phyloP scores from a whole-genome alignment of 139 green algal genomes.

The Raphidocelis subcapitata region DNA sequence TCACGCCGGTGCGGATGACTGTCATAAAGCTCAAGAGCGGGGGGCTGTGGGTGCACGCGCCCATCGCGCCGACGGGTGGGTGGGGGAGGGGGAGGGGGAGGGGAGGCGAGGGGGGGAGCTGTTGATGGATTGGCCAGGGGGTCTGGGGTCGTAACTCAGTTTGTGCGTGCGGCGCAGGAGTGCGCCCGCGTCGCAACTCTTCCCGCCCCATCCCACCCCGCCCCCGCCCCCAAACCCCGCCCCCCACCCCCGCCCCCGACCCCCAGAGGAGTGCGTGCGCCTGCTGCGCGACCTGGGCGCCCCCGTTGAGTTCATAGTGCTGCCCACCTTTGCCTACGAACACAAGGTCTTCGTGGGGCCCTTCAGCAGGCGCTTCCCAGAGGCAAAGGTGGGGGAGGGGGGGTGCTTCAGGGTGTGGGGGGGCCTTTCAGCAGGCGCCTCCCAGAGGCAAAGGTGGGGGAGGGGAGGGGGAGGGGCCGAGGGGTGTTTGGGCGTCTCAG shows the following conservation, averaged over 20 bases:
- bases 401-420: not conserved
- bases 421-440: constrained; percentile 75
- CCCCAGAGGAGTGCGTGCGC: constrained; percentile 59
- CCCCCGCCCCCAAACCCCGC: too few species aligned
- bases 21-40: constrained; percentile 78
- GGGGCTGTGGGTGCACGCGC: constrained; percentile 85
- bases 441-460: constrained; percentile 71
- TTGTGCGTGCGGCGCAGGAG: too few species aligned
- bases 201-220: too few species aligned
- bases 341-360: constrained; percentile 91
- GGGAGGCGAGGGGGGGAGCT: constrained; percentile 43
- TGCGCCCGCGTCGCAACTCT: too few species aligned
- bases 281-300: constrained; percentile 70
- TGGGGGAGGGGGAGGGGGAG: constrained; percentile 26
- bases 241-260: too few species aligned
- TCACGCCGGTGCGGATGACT: constrained; percentile 84
- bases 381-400: constrained; percentile 59
- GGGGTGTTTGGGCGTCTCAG: too few species aligned
- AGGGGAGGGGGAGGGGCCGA: too few species aligned
- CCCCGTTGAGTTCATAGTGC: constrained; percentile 83
- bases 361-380: constrained; percentile 80
- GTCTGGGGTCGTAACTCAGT: too few species aligned
- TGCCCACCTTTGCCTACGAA: constrained; percentile 90
- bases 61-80: constrained; percentile 79
- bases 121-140: too few species aligned